Base-by-base conservation (phyloP, 495 filamentous ascomycete species). In the Jackrogersella multiformis region DNA sequence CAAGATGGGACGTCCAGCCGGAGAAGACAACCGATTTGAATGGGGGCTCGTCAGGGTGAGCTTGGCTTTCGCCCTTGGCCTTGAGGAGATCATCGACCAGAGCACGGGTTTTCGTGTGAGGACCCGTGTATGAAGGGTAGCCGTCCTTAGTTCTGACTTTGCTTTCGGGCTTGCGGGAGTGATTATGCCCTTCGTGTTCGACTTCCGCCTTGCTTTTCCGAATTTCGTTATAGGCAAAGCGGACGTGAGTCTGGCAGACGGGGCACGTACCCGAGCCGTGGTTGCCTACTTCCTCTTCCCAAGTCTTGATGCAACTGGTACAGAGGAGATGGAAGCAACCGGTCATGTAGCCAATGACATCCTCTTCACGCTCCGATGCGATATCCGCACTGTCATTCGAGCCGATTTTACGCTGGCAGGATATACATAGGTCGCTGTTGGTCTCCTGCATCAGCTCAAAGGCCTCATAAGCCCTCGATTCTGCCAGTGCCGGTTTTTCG, bases 1-100 rank as follows among this genome's bases (percentile, higher is more conserved):
- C 94, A 30, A 99, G 86, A 74, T 97, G 93, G 1, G 90, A 88
- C 0, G 94, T 97, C 94, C 95, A 99, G 26, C 86, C 87, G 1
- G 93, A 97, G 74, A 98, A 97, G 16, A 99, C 86, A 12, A 99
- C 94, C 41, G 90, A 91, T 73, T 96, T 97, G 76, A 92, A 88
- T 0, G 93, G 92, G 0, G 81, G 83, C 57, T 91, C 79, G 34
- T 80, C 77, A 1, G 85, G 85, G 13, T 86, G 77, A 4, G 76
- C 73, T 49, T 83, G 74, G 73, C 88, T 93, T 66, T 89, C 84
- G 35, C 80, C 80, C 51, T 86, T 81, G 41, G 86, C 82, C 56
- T 78, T 75, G 5, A 87, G 76, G 2, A 99, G 81, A 23, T 89
- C 86, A 21, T 87, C 74, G 4, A 97, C 56, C 4, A 99, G 84